Evolutionary conservation across 1,284 basidiomycete species (phyloP), one percentile per base, ranked within the genome.

Genomic region (Boletus albobrunnescens): DNA sequence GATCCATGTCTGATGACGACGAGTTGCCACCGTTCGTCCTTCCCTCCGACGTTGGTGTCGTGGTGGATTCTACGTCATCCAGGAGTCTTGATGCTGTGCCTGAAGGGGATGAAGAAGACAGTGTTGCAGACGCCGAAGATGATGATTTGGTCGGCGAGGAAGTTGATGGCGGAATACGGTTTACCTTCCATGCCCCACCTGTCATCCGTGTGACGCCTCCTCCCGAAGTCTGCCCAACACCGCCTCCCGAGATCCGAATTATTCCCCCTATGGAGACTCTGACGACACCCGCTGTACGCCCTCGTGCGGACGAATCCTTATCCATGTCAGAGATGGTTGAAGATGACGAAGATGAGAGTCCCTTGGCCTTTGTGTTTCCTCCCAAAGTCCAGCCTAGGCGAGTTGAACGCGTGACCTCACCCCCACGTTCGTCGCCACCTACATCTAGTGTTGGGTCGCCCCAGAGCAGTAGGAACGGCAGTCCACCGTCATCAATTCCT

Each of bases 91-190:
- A 69, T 26, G 59, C 66, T 32, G 76, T 81, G 14, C 59, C 64
- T 20, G 76, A 77, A 57, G 77, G 77, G 45, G 74, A 71, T 12
- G 70, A 73, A 47, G 71, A 72, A 19, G 71, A 72, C 13, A 67
- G 63, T 26, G 64, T 64, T 32, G 39, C 47, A 31, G 44, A 50
- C 32, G 68, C 67, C 16, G 67, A 72, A 23, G 73, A 74, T 12
- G 71, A 74, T 20, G 73, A 73, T 35, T 65, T 71, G 31, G 60
- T 73, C 14, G 73, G 73, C 13, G 75, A 79, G 47, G 71, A 67
- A 36, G 71, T 73, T 10, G 75, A 78, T 36, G 79, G 79, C 13
- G 84, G 84, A 11, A 84, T 87, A 59, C 80, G 75, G 54, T 85
- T 87, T 54, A 81, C 75, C 3, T 85, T 87, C 55, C 79, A 76